A percentile compares a stretch with the other conserved stretches of the same genome.
phyloP scores from a whole-genome alignment of 2,329 filamentous ascomycete species.

The Fusarium guadeloupense region DNA sequence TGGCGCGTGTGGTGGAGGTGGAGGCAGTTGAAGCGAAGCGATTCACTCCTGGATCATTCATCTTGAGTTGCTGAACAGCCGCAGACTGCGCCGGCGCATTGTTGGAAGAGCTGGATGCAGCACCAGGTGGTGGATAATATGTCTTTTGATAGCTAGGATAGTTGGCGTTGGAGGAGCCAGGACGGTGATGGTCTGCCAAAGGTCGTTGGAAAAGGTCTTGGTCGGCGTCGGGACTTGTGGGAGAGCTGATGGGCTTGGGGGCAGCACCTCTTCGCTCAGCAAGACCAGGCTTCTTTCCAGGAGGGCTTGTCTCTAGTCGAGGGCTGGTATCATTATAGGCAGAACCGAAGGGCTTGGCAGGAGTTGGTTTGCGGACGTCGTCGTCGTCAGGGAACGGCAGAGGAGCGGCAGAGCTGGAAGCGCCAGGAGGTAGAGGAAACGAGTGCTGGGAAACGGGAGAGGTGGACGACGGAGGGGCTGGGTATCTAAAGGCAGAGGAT shows the following conservation, averaged over 20 bases:
- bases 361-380: constrained; percentile 58
- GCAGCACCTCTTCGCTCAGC: constrained; percentile 85
- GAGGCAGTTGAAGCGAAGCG: constrained; percentile 84
- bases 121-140: constrained; percentile 68
- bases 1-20: constrained; percentile 90
- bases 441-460: constrained; percentile 60
- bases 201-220: constrained; percentile 82
- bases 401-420: constrained; percentile 73
- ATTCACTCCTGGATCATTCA: constrained; percentile 63
- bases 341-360: constrained; percentile 56
- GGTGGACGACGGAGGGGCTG: constrained; percentile 55
- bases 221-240: constrained; percentile 78
- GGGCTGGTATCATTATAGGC: constrained; percentile 61
- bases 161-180: constrained; percentile 53
- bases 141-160: constrained; percentile 65
- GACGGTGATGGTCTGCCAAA: constrained; percentile 54
- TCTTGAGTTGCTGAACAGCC: constrained; percentile 40
- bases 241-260: constrained; percentile 84
- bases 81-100: constrained; percentile 43
- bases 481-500: constrained; percentile 58
- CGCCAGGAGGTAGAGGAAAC: constrained; percentile 72
- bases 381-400: constrained; percentile 80
- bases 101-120: constrained; percentile 46
- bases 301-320: constrained; percentile 64
- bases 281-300: constrained; percentile 70